Conservation (phyloP, 495 filamentous ascomycete species). For the Hypoxylon fragiforme region DNA sequence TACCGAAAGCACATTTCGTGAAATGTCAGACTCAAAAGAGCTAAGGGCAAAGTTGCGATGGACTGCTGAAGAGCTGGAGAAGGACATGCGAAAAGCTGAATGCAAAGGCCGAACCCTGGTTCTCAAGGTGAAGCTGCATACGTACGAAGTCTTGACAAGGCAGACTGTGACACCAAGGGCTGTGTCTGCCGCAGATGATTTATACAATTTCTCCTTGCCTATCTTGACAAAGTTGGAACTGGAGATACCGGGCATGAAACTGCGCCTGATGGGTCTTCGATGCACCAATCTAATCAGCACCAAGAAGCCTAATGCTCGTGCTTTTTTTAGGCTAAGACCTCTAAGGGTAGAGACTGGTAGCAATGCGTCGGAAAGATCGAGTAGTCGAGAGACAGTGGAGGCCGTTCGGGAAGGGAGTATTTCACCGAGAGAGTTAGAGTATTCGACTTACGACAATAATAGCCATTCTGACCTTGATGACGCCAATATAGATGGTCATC, state of each 20-base stretch:
- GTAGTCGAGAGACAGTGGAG: constrained; percentile 11
- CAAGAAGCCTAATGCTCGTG: constrained; percentile 68
- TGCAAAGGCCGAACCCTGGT: constrained; percentile 89
- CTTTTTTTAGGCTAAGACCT: constrained; percentile 74
- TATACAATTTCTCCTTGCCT: constrained; percentile 79
- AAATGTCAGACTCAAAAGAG: constrained; percentile 68
- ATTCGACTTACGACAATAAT: constrained; percentile 36
- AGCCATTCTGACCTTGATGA: constrained; percentile 1
- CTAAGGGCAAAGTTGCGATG: constrained; percentile 75
- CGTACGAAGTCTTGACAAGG: constrained; percentile 85
- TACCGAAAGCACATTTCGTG: constrained; percentile 89
- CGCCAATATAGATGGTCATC: not conserved
- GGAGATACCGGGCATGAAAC: constrained; percentile 77
- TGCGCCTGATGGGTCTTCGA: constrained; percentile 86
- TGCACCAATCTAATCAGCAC: constrained; percentile 85
- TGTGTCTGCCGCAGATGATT: constrained; percentile 71
- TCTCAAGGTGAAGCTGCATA: constrained; percentile 92
- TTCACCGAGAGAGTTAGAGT: constrained; percentile 71
- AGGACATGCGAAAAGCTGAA: constrained; percentile 76
- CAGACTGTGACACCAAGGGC: constrained; percentile 76
- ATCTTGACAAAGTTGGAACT: constrained; percentile 86
- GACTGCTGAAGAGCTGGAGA: constrained; percentile 85
- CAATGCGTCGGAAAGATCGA: constrained; percentile 1
- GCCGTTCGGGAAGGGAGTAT: constrained; percentile 43
- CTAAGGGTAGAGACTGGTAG: constrained; percentile 18